Conservation (phyloP, 23 red algal genomes). For the Chondrus crispus region DNA sequence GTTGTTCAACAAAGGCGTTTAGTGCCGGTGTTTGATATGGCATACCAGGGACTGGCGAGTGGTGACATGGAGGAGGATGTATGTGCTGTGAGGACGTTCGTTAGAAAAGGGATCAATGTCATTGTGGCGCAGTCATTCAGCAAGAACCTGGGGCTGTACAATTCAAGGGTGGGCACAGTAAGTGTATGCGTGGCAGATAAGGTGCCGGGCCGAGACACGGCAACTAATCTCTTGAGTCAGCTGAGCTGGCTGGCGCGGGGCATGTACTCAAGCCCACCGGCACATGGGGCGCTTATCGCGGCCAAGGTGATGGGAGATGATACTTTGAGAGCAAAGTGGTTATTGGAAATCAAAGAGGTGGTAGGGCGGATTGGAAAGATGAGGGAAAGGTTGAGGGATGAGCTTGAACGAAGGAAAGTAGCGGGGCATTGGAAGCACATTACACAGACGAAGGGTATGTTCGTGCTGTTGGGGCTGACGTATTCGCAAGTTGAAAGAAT, state of each 20-base stretch:
- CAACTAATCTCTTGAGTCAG: constrained; percentile 56
- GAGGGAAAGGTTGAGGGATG: constrained; percentile 62
- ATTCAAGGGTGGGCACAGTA: constrained; percentile 90
- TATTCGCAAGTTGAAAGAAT: constrained; percentile 77
- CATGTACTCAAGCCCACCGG: constrained; percentile 90
- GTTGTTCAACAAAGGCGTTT: constrained; percentile 32
- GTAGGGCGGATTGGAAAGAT: constrained; percentile 73
- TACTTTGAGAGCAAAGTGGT: constrained; percentile 73
- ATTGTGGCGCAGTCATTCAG: constrained; percentile 87
- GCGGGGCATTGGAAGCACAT: constrained; percentile 93
- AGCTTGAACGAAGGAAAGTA: constrained; percentile 51
- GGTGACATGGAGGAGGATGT: constrained; percentile 74
- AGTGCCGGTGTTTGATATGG: constrained; percentile 94
- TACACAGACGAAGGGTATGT: constrained; percentile 95
- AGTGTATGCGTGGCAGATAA: too few species aligned
- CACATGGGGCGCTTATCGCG: constrained; percentile 79
- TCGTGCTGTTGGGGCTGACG: constrained; percentile 85
- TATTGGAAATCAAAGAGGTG: constrained; percentile 84
- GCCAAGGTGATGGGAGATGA: constrained; percentile 71
- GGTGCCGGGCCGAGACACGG: constrained; percentile 41
- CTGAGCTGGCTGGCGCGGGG: constrained; percentile 74
- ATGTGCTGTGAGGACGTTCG: constrained; percentile 69
- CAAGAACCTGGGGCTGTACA: constrained; percentile 99
- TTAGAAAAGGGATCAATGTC: constrained; percentile 82
- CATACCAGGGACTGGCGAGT: constrained; percentile 97